phyloP scores from a whole-genome alignment of 306 rosid genomes.

The Castanospermum australe region DNA sequence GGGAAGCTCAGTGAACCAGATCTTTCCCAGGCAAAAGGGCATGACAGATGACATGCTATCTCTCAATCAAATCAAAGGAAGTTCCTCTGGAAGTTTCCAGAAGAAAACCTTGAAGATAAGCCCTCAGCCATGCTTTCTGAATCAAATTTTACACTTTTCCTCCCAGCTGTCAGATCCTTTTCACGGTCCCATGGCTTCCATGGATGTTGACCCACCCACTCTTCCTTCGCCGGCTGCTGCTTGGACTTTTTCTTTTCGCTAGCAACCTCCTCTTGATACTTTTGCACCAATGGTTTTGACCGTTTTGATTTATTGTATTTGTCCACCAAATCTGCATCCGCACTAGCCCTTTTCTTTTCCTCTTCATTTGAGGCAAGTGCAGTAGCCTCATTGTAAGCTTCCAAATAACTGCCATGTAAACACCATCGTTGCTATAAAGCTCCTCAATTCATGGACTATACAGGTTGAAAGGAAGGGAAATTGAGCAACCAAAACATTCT shows the following conservation, averaged over 20 bases:
- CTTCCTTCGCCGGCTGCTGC: slow-evolving; percentile 55
- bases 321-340: slow-evolving; percentile 86
- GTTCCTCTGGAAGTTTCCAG: slow-evolving; percentile 75
- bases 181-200: slow-evolving; percentile 99
- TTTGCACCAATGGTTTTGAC: slow-evolving; percentile 74
- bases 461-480: slow-evolving; percentile 9
- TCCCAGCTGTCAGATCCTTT: slow-evolving; percentile 80
- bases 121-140: slow-evolving; percentile 68
- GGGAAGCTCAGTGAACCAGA: slow-evolving; percentile 1
- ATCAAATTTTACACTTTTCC: slow-evolving; percentile 70
- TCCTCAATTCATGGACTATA: slow-evolving; percentile 6
- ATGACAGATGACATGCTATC: not conserved
- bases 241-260: slow-evolving; percentile 66
- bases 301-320: slow-evolving; percentile 77
- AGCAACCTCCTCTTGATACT: slow-evolving; percentile 58
- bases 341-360: slow-evolving; percentile 44
- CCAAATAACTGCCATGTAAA: slow-evolving; percentile 69
- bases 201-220: slow-evolving; percentile 90
- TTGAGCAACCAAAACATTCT: slow-evolving; percentile 14
- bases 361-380: slow-evolving; percentile 80
- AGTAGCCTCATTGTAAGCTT: slow-evolving; percentile 82
- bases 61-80: slow-evolving; percentile 55
- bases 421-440: slow-evolving; percentile 11
- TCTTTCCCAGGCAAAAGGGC: slow-evolving; percentile 7
- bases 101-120: slow-evolving; percentile 77